Evolutionary conservation across 805 yeast genomes (phyloP).

Genomic region (Tetrapisispora pingtungensis): DNA sequence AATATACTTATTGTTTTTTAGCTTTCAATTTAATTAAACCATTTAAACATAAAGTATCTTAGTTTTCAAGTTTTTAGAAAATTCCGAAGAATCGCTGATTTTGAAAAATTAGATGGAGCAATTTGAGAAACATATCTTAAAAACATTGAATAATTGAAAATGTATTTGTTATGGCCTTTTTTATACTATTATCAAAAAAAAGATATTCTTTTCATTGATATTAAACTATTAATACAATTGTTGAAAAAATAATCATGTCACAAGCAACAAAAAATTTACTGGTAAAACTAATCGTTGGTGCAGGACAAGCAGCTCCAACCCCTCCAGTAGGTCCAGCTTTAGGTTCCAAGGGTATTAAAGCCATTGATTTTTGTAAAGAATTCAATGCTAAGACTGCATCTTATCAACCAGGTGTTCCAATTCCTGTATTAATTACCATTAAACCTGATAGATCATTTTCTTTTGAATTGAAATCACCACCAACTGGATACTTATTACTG

Average conservation of each 20-base stretch:
- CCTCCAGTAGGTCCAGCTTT: conserved; percentile 99
- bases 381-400: conserved; percentile 94
- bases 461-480: conserved; percentile 83
- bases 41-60: too few relatives aligned
- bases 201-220: too few relatives aligned
- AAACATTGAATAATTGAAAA: too few relatives aligned
- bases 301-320: conserved; percentile 96
- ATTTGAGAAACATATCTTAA: background rate
- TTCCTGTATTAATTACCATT: conserved; percentile 76
- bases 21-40: too few relatives aligned
- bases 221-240: too few relatives aligned
- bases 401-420: conserved; percentile 75
- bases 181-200: too few relatives aligned
- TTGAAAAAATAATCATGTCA: conserved; percentile 19
- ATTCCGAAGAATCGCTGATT: background rate
- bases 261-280: conserved; percentile 47
- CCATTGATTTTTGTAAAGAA: conserved; percentile 96
- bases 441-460: conserved; percentile 87
- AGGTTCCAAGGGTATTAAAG: conserved; percentile 97
- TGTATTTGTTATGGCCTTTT: too few relatives aligned
- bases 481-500: conserved; percentile 76
- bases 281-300: conserved; percentile 86
- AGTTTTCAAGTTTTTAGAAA: too few relatives aligned
- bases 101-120: background rate
- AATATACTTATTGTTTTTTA: too few relatives aligned